Evolutionary conservation across 805 yeast species (phyloP), one percentile per base, ranked within the genome.

Genomic region (Isabelozyma rhagii): DNA sequence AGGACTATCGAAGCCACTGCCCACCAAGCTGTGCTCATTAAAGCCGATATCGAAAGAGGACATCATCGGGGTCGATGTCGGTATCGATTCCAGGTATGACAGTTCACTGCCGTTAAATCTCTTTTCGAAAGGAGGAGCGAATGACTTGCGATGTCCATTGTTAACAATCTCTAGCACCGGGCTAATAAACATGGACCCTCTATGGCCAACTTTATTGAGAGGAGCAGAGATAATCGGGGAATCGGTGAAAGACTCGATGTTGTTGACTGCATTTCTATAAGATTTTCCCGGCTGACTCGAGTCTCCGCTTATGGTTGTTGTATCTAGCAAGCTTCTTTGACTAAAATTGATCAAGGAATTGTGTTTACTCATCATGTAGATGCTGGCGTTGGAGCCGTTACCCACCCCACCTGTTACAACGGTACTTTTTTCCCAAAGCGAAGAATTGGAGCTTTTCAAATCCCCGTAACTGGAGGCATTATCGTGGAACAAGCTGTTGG

Each of bases 111-210:
- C 25, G 13, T 41, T 27, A 21, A 29, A 27, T 15, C 47, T 50
- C 41, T 57, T 58, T 34, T 54, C 49, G 18, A 55, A 40, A 2
- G 63, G 63, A 34, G 57, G 52, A 15, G 51, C 55, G 25, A 36
- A 38, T 15, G 49, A 45, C 44, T 45, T 51, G 45, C 46, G 51
- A 31, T 31, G 36, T 4, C 36, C 36, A 6, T 46, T 38, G 31
- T 44, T 50, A 63, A 64, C 63, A 40, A 75, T 54, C 49, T 77
- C 67, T 51, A 72, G 71, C 4, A 81, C 78, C 2, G 85, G 85
- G 25, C 83, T 78, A 15, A 80, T 68, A 51, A 78, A 79, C 77
- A 80, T 67, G 4, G 83, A 78, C 9, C 66, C 63, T 51, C 82
- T 59, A 17, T 68, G 62, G 41, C 51, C 53, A 36, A 51, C 50